phyloP scores from a whole-genome alignment of 352 stramenopile species.

The Phytophthora ramorum region DNA sequence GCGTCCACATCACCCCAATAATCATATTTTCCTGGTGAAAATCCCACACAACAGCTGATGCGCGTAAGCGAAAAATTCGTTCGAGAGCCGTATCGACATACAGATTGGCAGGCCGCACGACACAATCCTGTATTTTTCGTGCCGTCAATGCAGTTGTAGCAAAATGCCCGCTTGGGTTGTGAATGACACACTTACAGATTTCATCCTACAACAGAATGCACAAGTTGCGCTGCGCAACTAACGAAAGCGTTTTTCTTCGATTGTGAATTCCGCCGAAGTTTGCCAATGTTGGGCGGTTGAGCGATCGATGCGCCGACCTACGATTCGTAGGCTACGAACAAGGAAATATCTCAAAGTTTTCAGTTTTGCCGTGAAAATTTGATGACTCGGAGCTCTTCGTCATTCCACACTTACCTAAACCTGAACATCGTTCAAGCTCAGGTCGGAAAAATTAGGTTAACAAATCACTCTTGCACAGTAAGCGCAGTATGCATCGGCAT shows the following conservation, averaged over 20 bases:
- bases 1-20: conserved; percentile 8
- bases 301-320: too few species aligned
- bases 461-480: too few species aligned
- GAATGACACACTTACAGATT: background rate
- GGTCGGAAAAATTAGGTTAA: too few species aligned
- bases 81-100: conserved; percentile 33
- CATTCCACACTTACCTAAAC: conserved; percentile 27
- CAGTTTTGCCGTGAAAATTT: conserved; percentile 14
- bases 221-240: too few species aligned
- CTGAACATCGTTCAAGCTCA: too few species aligned
- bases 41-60: conserved; percentile 20
- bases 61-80: conserved; percentile 25
- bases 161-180: background rate
- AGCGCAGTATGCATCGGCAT: too few species aligned
- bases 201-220: too few species aligned
- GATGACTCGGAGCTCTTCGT: background rate
- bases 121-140: conserved; percentile 32
- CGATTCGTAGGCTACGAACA: too few species aligned
- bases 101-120: conserved; percentile 35
- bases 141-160: background rate
- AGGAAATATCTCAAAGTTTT: too few species aligned
- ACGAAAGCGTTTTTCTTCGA: too few species aligned
- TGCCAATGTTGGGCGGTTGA: too few species aligned
- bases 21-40: conserved; percentile 18
- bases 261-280: too few species aligned